Conservation (phyloP, 257 asterid genomes). For the Scutellaria barbata region DNA sequence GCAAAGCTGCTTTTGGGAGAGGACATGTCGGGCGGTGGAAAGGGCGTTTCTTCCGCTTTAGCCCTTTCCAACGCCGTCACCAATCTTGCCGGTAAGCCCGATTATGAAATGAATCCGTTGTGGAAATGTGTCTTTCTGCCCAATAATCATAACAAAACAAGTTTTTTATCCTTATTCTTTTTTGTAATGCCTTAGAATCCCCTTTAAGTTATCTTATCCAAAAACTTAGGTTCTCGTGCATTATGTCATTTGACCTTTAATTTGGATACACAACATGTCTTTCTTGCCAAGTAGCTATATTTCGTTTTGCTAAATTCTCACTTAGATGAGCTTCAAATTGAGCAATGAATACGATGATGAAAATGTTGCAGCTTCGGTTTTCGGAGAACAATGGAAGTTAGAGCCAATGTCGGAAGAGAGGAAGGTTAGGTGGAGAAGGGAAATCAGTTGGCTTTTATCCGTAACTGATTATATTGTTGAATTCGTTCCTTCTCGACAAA, state of each 20-base stretch:
- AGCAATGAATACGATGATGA: neutral
- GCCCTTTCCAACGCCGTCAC: conserved; percentile 91
- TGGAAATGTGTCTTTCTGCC: too few species aligned
- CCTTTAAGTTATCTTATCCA: too few species aligned
- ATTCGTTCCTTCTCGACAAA: conserved; percentile 78
- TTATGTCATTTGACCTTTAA: too few species aligned
- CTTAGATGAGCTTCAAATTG: too few species aligned
- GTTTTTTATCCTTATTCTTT: too few species aligned
- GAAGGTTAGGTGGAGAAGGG: conserved; percentile 82
- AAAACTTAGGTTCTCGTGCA: too few species aligned
- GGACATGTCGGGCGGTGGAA: conserved; percentile 95
- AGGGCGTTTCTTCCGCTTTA: conserved; percentile 91
- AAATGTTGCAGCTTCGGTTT: conserved; percentile 71
- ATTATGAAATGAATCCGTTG: too few species aligned
- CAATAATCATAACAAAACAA: too few species aligned
- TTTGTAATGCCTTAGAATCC: too few species aligned
- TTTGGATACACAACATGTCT: too few species aligned
- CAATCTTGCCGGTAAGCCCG: conserved; percentile 75
- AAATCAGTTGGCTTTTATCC: conserved; percentile 77
- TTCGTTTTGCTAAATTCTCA: too few species aligned
- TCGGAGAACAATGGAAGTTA: conserved; percentile 76
- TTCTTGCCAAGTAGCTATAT: neutral
- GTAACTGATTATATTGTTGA: conserved; percentile 88
- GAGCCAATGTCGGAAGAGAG: conserved; percentile 80
- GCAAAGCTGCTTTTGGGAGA: conserved; percentile 85